Evolutionary conservation across 176 grass and related monocot genomes (phyloP).

Genomic region (Poa pratensis): DNA sequence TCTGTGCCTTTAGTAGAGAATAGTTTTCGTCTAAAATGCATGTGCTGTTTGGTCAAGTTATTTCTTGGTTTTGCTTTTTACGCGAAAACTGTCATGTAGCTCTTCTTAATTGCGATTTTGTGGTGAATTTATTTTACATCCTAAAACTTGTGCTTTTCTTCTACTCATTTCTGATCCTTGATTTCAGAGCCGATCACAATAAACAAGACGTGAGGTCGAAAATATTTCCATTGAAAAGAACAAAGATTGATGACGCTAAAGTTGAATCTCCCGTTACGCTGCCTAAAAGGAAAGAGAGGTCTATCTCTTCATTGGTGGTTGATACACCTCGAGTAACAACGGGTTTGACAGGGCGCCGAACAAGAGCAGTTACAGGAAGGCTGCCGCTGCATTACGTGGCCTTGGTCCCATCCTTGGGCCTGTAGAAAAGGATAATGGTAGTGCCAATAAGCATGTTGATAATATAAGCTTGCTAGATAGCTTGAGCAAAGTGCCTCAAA

Average conservation of each 20-base stretch:
- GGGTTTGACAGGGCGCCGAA: constrained; percentile 61
- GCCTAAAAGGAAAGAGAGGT: constrained; percentile 74
- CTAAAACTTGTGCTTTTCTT: background rate
- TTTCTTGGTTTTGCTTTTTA: background rate
- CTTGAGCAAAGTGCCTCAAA: constrained; percentile 61
- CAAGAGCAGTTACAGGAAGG: constrained; percentile 73
- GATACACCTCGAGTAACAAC: constrained; percentile 66
- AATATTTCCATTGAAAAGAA: constrained; percentile 79
- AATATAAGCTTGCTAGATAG: constrained; percentile 61
- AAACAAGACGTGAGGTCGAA: constrained; percentile 81
- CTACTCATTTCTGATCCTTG: constrained; percentile 29
- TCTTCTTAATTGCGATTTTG: constrained; percentile 1
- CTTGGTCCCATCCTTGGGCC: constrained; percentile 68
- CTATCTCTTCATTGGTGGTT: constrained; percentile 79
- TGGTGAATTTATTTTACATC: constrained; percentile 20
- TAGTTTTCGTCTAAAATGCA: constrained; percentile 23
- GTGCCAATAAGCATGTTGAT: constrained; percentile 50
- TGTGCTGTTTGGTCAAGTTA: constrained; percentile 22
- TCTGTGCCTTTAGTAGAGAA: constrained; percentile 2
- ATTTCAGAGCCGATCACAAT: constrained; percentile 84
- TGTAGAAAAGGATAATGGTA: constrained; percentile 53
- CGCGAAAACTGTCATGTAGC: constrained; percentile 15
- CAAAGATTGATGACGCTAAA: constrained; percentile 56
- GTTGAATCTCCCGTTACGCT: constrained; percentile 46
- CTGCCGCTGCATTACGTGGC: constrained; percentile 55